Evolutionary conservation across 2,329 filamentous ascomycete species (phyloP), one percentile per base, ranked within the genome.

Genomic region (Simplicillium sp.): DNA sequence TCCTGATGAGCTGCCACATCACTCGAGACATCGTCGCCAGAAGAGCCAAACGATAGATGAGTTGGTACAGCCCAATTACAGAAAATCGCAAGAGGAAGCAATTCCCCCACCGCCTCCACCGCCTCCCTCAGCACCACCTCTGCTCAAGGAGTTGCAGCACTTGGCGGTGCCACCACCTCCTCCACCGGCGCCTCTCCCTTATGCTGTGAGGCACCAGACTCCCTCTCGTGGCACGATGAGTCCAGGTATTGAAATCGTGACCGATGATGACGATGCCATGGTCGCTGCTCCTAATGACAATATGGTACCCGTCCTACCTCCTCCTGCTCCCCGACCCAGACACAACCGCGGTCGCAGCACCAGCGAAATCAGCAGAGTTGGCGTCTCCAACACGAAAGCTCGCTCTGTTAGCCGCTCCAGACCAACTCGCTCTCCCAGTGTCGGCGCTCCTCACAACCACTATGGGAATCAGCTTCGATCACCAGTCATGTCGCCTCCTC

Each of bases 201-300:
- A 68, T 39, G 61, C 20, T 36, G 53, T 61, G 34, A 58, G 62
- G 29, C 50, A 54, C 25, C 61, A 58, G 25, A 56, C 62, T 3
- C 60, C 62, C 7, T 54, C 70, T 36, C 65, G 68, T 46, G 67
- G 71, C 44, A 66, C 66, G 2, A 48, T 67, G 13, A 68, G 66
- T 7, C 71, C 73, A 0, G 76, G 72, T 52, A 80, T 82, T 47
- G 77, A 82, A 54, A 78, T 82, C 45, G 75, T 82, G 38, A 78
- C 79, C 71, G 77, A 82, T 47, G 74, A 78, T 2, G 73, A 77
- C 6, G 67, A 73, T 14, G 49, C 7, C 31, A 15, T 33, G 12
- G 47, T 54, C 11, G 61, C 60, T 8, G 55, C 58, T 2, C 64
- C 62, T 2, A 62, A 64, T 37, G 68, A 71, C 44, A 54, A 58